These are phyloP conservation scores for Triadica sebifera DNA, from an alignment of 345 rosid species.

Conservation along the genomic window DNA sequence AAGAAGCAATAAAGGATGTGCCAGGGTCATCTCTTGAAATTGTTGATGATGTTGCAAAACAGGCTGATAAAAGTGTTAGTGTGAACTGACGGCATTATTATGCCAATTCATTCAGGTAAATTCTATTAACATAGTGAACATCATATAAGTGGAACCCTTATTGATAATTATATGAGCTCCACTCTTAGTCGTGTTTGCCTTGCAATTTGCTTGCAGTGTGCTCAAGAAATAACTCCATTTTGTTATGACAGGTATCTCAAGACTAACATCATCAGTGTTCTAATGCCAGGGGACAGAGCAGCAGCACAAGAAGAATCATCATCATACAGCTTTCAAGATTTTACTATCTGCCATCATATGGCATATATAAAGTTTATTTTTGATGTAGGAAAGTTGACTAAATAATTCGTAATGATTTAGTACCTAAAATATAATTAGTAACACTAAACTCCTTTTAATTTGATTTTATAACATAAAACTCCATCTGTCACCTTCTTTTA, in stretches of 20 bases:
- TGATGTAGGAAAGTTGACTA: too few species aligned
- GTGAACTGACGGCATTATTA: slow-evolving; percentile 17
- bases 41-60: slow-evolving; percentile 21
- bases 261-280: slow-evolving; percentile 8
- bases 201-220: not conserved
- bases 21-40: slow-evolving; percentile 22
- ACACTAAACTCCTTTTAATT: too few species aligned
- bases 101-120: slow-evolving; percentile 18
- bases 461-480: too few species aligned
- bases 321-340: slow-evolving; percentile 10
- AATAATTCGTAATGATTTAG: too few species aligned
- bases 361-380: slow-evolving; percentile 13
- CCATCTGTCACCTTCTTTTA: too few species aligned
- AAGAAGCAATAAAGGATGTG: slow-evolving; percentile 20
- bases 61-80: slow-evolving; percentile 23
- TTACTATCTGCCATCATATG: slow-evolving; percentile 10
- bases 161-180: not conserved
- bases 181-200: not conserved
- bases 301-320: slow-evolving; percentile 19
- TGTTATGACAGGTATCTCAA: slow-evolving; percentile 20
- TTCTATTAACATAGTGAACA: not conserved
- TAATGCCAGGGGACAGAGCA: slow-evolving; percentile 6
- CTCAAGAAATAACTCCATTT: slow-evolving; percentile 13
- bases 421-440: too few species aligned
- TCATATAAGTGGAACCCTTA: not conserved